Percentiles rank a stretch among this genome's conserved stretches.
These are phyloP conservation scores for Hanseniaspora guilliermondii DNA, from an alignment of 805 yeast genomes.

Conservation along the genomic window DNA sequence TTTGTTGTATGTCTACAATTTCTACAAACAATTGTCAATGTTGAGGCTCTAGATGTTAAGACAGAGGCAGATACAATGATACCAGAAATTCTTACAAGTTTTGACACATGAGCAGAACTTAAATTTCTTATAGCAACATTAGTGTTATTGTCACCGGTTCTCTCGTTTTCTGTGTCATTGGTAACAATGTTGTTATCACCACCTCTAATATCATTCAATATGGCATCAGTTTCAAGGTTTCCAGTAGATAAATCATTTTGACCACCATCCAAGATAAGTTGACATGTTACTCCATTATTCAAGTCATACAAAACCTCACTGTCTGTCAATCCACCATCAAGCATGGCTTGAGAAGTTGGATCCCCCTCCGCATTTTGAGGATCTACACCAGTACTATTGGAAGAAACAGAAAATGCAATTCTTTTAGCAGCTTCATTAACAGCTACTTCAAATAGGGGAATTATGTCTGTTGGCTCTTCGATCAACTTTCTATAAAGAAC, in stretches of 20 bases:
- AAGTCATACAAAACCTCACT: conserved; percentile 31
- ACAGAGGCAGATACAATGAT: conserved; percentile 87
- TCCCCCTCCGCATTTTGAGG: conserved; percentile 36
- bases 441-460: conserved; percentile 73
- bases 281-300: conserved; percentile 12
- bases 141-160: conserved; percentile 44
- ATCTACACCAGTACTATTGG: conserved; percentile 23
- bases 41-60: conserved; percentile 73
- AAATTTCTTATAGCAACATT: conserved; percentile 65
- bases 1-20: conserved; percentile 71
- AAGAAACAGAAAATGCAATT: conserved; percentile 35
- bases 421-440: conserved; percentile 75
- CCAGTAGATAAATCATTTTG: conserved; percentile 14
- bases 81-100: conserved; percentile 83
- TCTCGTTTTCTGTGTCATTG: conserved; percentile 40
- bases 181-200: conserved; percentile 18
- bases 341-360: conserved; percentile 38
- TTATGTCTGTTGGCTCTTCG: conserved; percentile 79
- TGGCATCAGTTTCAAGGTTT: conserved; percentile 22
- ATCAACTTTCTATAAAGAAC: conserved; percentile 71
- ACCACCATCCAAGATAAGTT: conserved; percentile 15
- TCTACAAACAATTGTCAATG: conserved; percentile 73
- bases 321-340: conserved; percentile 20
- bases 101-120: conserved; percentile 77
- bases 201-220: conserved; percentile 9